These are phyloP conservation scores for Mortierella sp. DNA, from an alignment of 371 early-diverging fungal genomes.

Conservation along the genomic window DNA sequence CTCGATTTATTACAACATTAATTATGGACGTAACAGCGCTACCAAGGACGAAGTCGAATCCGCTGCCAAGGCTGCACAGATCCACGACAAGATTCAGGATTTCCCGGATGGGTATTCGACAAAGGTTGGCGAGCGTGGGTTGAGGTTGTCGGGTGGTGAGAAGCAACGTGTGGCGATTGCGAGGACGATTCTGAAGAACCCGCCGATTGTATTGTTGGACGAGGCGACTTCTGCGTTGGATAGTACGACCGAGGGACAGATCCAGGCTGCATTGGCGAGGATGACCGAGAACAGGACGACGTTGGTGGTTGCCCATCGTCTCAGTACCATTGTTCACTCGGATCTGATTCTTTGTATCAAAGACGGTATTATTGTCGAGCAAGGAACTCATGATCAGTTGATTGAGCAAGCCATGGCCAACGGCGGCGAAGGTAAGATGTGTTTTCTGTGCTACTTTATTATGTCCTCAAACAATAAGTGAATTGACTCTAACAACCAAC, in stretches of 20 bases:
- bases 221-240: constrained; percentile 70
- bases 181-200: constrained; percentile 83
- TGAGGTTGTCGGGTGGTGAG: constrained; percentile 93
- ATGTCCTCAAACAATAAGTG: neutral
- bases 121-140: constrained; percentile 93
- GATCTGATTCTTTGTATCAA: constrained; percentile 84
- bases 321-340: constrained; percentile 85
- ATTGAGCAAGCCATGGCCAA: constrained; percentile 59
- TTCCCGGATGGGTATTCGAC: constrained; percentile 69
- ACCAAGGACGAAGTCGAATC: constrained; percentile 60
- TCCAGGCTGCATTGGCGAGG: constrained; percentile 75
- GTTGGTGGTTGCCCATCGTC: constrained; percentile 94
- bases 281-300: constrained; percentile 92
- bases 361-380: constrained; percentile 88
- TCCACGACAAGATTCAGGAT: constrained; percentile 67
- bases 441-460: neutral
- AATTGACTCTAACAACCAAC: neutral
- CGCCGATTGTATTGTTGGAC: constrained; percentile 83
- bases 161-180: constrained; percentile 95
- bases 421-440: constrained; percentile 43
- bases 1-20: constrained; percentile 72
- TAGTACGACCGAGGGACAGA: constrained; percentile 83
- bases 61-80: constrained; percentile 66
- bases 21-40: constrained; percentile 64
- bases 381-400: constrained; percentile 88